These are phyloP conservation scores for Plectosphaerella sp. DNA, from an alignment of 2,329 filamentous ascomycete species.

Conservation along the genomic window DNA sequence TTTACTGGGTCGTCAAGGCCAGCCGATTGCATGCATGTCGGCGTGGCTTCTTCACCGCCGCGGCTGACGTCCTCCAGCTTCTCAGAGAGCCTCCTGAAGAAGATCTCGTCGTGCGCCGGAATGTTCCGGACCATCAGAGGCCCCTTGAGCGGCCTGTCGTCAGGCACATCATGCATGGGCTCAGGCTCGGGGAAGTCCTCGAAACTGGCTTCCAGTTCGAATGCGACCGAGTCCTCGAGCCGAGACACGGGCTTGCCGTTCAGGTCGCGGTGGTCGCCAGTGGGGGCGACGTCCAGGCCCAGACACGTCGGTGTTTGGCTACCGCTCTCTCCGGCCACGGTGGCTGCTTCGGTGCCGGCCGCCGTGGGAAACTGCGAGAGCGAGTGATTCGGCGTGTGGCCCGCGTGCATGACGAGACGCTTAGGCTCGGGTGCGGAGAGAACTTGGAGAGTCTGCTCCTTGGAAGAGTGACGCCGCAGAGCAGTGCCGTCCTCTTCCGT, in stretches of 20 bases:
- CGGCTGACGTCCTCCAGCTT: conserved; percentile 47
- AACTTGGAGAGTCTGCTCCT: conserved; percentile 38
- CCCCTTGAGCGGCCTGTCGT: conserved; percentile 44
- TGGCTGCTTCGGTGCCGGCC: conserved; percentile 32
- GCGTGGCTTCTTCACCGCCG: conserved; percentile 37
- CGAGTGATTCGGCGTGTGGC: conserved; percentile 59
- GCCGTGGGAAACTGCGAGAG: conserved; percentile 45
- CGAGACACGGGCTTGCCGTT: conserved; percentile 1
- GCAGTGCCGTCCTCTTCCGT: conserved; percentile 20
- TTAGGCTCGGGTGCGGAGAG: conserved; percentile 43
- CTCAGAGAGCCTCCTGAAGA: conserved; percentile 44
- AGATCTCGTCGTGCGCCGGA: conserved; percentile 51
- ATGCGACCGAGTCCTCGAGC: conserved; percentile 1
- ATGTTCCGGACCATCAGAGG: conserved; percentile 52
- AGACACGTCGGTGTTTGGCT: conserved; percentile 23
- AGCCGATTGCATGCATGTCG: conserved; percentile 30
- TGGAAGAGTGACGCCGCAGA: conserved; percentile 25
- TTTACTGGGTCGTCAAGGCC: conserved; percentile 21
- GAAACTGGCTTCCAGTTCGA: conserved; percentile 1
- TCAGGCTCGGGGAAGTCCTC: conserved; percentile 17
- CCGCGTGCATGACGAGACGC: conserved; percentile 57
- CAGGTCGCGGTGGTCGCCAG: not conserved
- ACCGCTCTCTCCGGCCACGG: conserved; percentile 34
- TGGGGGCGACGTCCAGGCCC: not conserved
- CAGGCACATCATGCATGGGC: conserved; percentile 29